Percentiles rank a stretch among this genome's conserved stretches.
Evolutionary conservation across 495 filamentous ascomycete genomes (phyloP).

Genomic region (Aspergillus leporis): DNA sequence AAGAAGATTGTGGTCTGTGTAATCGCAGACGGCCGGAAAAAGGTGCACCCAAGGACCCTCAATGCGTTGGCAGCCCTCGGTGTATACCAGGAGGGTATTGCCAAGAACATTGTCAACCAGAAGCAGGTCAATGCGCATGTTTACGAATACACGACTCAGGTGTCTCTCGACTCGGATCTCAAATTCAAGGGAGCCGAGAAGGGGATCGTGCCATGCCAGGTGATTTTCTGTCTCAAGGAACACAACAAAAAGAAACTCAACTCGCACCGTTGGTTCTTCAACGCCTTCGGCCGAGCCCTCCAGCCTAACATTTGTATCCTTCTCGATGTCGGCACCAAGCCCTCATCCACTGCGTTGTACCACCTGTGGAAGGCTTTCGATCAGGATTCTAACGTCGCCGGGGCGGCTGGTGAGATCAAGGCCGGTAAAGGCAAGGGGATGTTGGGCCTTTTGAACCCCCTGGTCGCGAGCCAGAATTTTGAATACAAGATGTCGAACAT

Average conservation of each 20-base stretch:
- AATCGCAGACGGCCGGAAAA: constrained; percentile 89
- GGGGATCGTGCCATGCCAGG: constrained; percentile 97
- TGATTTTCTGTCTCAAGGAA: constrained; percentile 98
- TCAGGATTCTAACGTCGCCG: constrained; percentile 92
- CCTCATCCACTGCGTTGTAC: constrained; percentile 84
- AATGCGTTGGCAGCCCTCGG: constrained; percentile 97
- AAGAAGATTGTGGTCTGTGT: constrained; percentile 99
- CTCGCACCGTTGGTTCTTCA: constrained; percentile 99
- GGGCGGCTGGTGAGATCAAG: constrained; percentile 95
- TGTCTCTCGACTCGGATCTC: constrained; percentile 89
- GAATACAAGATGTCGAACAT: constrained; percentile 99
- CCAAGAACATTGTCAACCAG: constrained; percentile 96
- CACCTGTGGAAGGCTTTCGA: constrained; percentile 99
- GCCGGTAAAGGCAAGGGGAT: constrained; percentile 87
- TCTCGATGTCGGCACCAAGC: constrained; percentile 92
- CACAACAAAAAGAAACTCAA: constrained; percentile 98
- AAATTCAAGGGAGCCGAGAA: constrained; percentile 99
- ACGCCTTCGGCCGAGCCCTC: constrained; percentile 90
- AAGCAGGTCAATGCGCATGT: constrained; percentile 85
- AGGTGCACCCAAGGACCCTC: constrained; percentile 89
- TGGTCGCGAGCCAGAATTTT: constrained; percentile 97
- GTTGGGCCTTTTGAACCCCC: constrained; percentile 83
- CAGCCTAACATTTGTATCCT: constrained; percentile 96
- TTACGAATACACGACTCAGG: constrained; percentile 98
- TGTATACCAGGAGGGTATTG: constrained; percentile 98